phyloP scores from a whole-genome alignment of 177 flowering plant species.

The Tripterygium wilfordii region DNA sequence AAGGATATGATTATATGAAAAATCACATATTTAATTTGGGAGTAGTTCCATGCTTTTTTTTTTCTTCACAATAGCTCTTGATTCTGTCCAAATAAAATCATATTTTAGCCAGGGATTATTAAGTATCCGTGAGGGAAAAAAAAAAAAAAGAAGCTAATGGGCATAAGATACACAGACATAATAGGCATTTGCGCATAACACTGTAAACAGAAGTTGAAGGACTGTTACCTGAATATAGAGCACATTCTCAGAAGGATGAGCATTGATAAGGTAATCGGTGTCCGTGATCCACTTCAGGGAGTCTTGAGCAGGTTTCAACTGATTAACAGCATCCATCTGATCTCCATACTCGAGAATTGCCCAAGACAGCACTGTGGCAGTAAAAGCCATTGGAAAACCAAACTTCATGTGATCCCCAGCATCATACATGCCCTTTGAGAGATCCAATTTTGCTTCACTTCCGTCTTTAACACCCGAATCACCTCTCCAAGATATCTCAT shows the following conservation, averaged over 20 bases:
- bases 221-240: constrained; percentile 85
- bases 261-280: constrained; percentile 79
- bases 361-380: constrained; percentile 90
- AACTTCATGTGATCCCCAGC: constrained; percentile 96
- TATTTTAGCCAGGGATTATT: too few species aligned
- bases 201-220: not conserved
- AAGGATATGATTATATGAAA: too few species aligned
- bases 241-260: constrained; percentile 60
- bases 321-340: constrained; percentile 64
- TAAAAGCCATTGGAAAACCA: constrained; percentile 94
- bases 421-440: constrained; percentile 91
- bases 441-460: constrained; percentile 51
- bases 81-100: too few species aligned
- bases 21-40: too few species aligned
- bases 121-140: too few species aligned
- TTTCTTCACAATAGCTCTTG: too few species aligned
- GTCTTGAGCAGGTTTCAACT: constrained; percentile 66
- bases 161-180: too few species aligned
- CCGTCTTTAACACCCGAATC: constrained; percentile 90
- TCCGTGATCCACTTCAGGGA: constrained; percentile 93
- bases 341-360: constrained; percentile 89
- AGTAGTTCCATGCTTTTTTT: too few species aligned
- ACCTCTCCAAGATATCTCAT: constrained; percentile 83
- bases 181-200: too few species aligned
- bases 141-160: too few species aligned